Evolutionary conservation across 495 filamentous ascomycete genomes (phyloP), one percentile per base, ranked within the genome.

Genomic region (Pseudevernia furfuracea): DNA sequence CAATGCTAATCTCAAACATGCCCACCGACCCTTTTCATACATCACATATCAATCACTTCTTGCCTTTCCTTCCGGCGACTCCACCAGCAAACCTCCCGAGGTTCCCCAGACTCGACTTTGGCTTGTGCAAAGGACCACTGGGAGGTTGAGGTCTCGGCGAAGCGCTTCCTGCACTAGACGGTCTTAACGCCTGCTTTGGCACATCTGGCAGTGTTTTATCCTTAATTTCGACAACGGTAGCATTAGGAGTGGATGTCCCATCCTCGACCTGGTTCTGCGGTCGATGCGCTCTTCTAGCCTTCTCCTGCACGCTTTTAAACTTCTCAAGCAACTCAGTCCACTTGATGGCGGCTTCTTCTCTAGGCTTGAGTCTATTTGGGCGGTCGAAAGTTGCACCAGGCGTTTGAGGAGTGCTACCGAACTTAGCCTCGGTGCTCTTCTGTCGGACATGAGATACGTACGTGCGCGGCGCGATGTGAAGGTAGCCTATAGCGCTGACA

Each of bases 301-400:
- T 84, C 64, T 99, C 95, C 71, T 99, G 94, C 25, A 93, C 91
- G 30, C 78, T 79, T 66, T 88, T 89, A 74, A 97, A 99, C 71
- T 96, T 97, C 63, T 97, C 94, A n/a, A 99, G 84, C 23, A 99
- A 82, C 64, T 99, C 95, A 19, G 81, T 82, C 94, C 94, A 99
- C 59, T 87, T 85, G 71, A 98, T 94, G 53, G 81, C 83, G 48
- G 85, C 86, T 59, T 96, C 92, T 55, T 95, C 89, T 58, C 91
- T 82, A 28, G 86, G 82, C 72, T 96, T 96, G 38, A 96, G 77
- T 58, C 94, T 81, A 68, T 87, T 91, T 32, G 90, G 83, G 48
- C 93, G 84, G 70, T 96, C 92, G 75, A 72, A 76, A 66, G 62
- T 66, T 30, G 65, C 69, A 63, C 57, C 73, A 48, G 66, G 70